Conservation (phyloP, 495 filamentous ascomycete genomes). For the Parathielavia hyrcaniae region DNA sequence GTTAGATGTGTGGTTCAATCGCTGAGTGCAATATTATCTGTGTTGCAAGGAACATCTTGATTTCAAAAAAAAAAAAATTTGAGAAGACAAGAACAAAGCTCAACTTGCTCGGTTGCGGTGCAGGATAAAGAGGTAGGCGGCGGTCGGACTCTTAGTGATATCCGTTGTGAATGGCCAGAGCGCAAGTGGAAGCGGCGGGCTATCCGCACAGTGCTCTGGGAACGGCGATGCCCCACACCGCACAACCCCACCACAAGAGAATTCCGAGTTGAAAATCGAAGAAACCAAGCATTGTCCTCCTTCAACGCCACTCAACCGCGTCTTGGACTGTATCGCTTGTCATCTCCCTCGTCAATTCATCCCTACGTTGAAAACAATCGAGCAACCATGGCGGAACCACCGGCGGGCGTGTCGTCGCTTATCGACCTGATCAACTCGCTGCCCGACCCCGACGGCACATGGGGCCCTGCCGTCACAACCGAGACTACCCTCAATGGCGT, state of each 20-base stretch:
- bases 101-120: too few relatives aligned
- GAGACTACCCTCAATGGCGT: constrained; percentile 90
- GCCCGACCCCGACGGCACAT: constrained; percentile 58
- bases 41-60: too few relatives aligned
- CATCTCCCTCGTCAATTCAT: neutral
- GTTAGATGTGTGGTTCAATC: too few relatives aligned
- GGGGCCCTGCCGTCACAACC: constrained; percentile 75
- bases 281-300: constrained; percentile 2
- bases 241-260: constrained; percentile 26
- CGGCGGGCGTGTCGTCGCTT: constrained; percentile 35
- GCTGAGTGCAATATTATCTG: too few relatives aligned
- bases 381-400: constrained; percentile 26
- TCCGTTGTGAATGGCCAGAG: too few relatives aligned
- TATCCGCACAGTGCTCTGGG: neutral
- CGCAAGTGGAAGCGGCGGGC: too few relatives aligned
- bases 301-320: neutral
- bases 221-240: constrained; percentile 17
- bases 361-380: neutral
- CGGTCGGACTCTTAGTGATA: too few relatives aligned
- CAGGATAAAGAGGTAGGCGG: too few relatives aligned
- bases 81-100: too few relatives aligned
- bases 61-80: too few relatives aligned
- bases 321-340: too few relatives aligned
- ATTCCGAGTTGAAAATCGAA: constrained; percentile 9
- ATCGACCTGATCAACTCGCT: constrained; percentile 53